Base-by-base conservation (phyloP, 2,329 filamentous ascomycete species). In the Ceratocystiopsis sp. region DNA sequence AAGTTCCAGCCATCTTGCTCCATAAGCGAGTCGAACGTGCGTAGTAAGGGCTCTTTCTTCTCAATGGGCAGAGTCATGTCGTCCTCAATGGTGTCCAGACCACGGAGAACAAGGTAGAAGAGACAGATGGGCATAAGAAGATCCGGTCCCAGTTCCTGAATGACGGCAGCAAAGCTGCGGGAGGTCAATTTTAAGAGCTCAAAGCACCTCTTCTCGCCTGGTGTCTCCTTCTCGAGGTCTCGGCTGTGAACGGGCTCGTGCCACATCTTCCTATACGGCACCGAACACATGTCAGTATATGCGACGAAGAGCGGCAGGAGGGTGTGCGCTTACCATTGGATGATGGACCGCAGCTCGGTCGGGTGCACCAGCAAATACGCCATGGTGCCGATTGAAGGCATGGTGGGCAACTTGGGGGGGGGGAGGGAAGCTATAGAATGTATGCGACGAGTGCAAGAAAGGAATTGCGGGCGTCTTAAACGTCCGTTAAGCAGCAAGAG, bases 71-170 rank as follows among this genome's bases (percentile, higher is more conserved):
- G 80, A 6, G 86, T 93, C 78, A 95, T 96, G 62, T 98, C 91
- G 68, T 98, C 91, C 64, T 98, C 91, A 47, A 98, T 84, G n/a
- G 91, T 98, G 61, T 98, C 91, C 41, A 98, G 73, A 39, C 84
- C 91, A 48, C 91, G 84, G 43, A 98, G 71, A 42, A 85, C 75
- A 25, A 98, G 75, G 66, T 98, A 98, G 71, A 98, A 98, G 11
- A 96, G 68, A 44, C 80, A 50, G 38, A 96, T 73, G 19, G 91
- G 86, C 36, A 95, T 75, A 34, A 96, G 75, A 32, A 98, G 77
- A 63, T 98, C 89, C 1, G 86, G 86, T 58, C 95, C 87, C 37
- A 98, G 73, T 64, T 98, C 91, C 63, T 93, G 78, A 50, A 98
- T 98, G 57, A 98, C 91, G 39, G 85, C 72, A 42, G 80, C 71